Evolutionary conservation across 805 yeast genomes (phyloP).

Genomic region (Candida peoriensis): DNA sequence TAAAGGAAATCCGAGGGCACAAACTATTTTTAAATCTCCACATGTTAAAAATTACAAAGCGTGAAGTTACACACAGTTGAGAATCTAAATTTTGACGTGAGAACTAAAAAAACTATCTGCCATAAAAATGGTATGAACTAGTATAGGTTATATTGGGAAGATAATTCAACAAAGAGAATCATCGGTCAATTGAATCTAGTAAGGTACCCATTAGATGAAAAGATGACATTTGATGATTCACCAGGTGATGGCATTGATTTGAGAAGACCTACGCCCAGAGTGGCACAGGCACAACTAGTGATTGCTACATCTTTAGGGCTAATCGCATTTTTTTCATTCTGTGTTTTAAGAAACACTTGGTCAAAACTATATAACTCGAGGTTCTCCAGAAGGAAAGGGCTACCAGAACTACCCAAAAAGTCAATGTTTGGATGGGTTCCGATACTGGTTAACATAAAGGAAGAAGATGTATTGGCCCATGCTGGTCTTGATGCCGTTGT

Average conservation of each 20-base stretch:
- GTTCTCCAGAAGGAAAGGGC: constrained; percentile 30
- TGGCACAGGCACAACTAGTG: constrained; percentile 77
- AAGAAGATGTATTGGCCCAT: constrained; percentile 74
- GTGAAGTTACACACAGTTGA: too few species aligned
- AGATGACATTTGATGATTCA: too few species aligned
- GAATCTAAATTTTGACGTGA: too few species aligned
- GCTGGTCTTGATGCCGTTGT: constrained; percentile 96
- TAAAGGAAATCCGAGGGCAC: too few species aligned
- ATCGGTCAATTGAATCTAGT: too few species aligned
- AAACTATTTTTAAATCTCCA: too few species aligned
- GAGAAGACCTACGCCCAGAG: constrained; percentile 29
- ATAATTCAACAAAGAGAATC: too few species aligned
- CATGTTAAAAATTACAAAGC: too few species aligned
- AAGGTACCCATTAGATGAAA: too few species aligned
- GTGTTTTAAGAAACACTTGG: constrained; percentile 64
- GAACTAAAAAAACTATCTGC: too few species aligned
- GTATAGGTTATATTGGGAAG: too few species aligned
- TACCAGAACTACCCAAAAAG: constrained; percentile 32
- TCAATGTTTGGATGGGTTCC: constrained; percentile 81
- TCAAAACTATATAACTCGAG: constrained; percentile 88
- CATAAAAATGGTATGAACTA: too few species aligned
- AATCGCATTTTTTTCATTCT: constrained; percentile 62
- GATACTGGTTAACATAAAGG: constrained; percentile 59
- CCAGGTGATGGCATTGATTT: not conserved
- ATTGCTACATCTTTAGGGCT: constrained; percentile 67